Base-by-base conservation (phyloP, 805 yeast genomes). In the Metschnikowia reukaufii region DNA sequence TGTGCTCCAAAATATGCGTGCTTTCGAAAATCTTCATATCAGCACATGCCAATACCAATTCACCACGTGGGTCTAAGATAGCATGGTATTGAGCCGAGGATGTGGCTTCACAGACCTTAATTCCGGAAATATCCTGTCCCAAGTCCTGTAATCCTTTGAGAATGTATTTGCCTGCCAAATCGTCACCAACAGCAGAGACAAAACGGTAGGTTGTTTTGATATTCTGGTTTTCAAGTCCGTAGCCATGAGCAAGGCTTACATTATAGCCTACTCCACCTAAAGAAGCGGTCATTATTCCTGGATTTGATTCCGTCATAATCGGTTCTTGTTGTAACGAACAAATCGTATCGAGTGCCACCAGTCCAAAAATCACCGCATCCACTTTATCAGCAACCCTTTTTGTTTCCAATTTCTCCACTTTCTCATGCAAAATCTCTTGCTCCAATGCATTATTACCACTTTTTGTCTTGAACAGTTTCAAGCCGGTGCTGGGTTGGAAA, bases 181-280 rank as follows among this genome's bases (percentile, higher is more conserved):
- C 92, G n/a, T 72, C 58, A 2, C 88, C 89, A 5, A 88, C 71
- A 4, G 76, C 72, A 0, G 90, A 79, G 0, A 88, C 64, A 27
- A 88, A 71, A 18, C 77, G 66, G 1, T 68, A 54, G 16, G 45
- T 45, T 40, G 33, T 18, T 37, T 21, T 35, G 12, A n/a, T 29
- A 25, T 46, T 10, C 33, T 48, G 55, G 25, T 44, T 46, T 18
- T 39, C 19, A 31, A 50, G 40, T 4, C 51, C 50, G 49, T 72
- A 76, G 16, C 64, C 58, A 3, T 85, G 71, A 0, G 94, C 92
- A n/a, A 78, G 58, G 0, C 88, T 82, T 13, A 89, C 82, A 57
- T 90, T 89, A 61, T 78, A 83, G 0, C 89, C 97, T 2, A 89
- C 96, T 1, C 96, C 97, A 1, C 96, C 97, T 7, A 88, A 61